These are phyloP conservation scores for Laguncularia racemosa DNA, from an alignment of 345 rosid genomes.

Conservation along the genomic window DNA sequence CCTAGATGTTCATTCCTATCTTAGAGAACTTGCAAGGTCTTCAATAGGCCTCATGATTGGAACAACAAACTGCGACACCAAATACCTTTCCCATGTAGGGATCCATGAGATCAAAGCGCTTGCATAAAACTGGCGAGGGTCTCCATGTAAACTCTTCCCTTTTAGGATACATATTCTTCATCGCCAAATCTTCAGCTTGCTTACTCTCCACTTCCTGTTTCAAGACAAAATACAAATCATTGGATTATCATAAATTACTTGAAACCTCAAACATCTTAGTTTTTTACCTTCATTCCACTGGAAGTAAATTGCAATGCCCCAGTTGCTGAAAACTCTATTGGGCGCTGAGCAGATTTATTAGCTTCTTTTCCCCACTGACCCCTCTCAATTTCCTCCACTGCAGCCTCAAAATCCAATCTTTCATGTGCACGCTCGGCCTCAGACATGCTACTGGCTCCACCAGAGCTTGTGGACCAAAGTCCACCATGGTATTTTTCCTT, in stretches of 20 bases:
- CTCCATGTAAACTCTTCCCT: conserved; percentile 95
- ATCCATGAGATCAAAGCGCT: conserved; percentile 93
- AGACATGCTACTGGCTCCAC: conserved; percentile 56
- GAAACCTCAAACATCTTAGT: conserved; percentile 2
- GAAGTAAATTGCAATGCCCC: conserved; percentile 72
- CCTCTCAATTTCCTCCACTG: conserved; percentile 83
- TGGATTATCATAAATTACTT: conserved; percentile 11
- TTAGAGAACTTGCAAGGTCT: background rate
- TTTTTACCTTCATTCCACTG: conserved; percentile 65
- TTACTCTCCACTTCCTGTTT: conserved; percentile 47
- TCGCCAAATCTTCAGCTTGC: conserved; percentile 37
- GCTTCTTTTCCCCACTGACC: conserved; percentile 47
- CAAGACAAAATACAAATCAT: conserved; percentile 14
- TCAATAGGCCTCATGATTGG: background rate
- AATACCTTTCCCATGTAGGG: conserved; percentile 93
- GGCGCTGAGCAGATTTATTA: conserved; percentile 28
- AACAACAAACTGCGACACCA: background rate
- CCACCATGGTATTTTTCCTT: conserved; percentile 91
- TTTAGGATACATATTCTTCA: conserved; percentile 49
- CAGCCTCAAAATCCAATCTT: conserved; percentile 94
- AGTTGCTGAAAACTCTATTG: conserved; percentile 37
- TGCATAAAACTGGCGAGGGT: conserved; percentile 83
- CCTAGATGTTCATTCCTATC: too few species aligned
- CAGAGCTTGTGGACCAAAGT: conserved; percentile 52
- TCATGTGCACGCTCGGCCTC: conserved; percentile 94